Conservation (phyloP, 2,329 filamentous ascomycete genomes). For the Myriangium duriaei region DNA sequence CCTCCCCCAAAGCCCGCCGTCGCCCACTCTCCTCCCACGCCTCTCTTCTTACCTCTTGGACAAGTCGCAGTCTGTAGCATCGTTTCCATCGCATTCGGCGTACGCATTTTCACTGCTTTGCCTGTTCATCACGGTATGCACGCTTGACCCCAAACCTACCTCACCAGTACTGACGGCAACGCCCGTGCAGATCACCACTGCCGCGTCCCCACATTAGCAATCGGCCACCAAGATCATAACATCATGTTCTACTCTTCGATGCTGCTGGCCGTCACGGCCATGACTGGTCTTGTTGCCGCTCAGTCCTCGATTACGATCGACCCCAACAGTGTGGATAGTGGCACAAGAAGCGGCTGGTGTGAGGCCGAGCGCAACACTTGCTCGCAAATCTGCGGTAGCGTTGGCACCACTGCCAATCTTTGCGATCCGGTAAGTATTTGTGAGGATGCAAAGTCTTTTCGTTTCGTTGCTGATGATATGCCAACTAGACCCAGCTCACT, state of each 20-base stretch:
- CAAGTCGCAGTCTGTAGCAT: not conserved
- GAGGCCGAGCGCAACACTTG: conserved; percentile 46
- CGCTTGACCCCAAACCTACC: too few species aligned
- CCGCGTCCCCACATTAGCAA: conserved; percentile 12
- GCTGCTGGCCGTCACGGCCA: conserved; percentile 34
- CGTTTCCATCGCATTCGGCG: not conserved
- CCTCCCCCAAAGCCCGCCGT: not conserved
- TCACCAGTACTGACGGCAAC: conserved; percentile 10
- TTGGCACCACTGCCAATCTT: conserved; percentile 33
- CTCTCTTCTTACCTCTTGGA: not conserved
- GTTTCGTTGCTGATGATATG: too few species aligned
- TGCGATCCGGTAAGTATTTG: conserved; percentile 44
- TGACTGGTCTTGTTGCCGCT: conserved; percentile 33
- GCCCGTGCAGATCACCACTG: conserved; percentile 9
- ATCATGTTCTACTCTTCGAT: conserved; percentile 38
- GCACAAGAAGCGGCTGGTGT: conserved; percentile 41
- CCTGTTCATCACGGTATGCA: too few species aligned
- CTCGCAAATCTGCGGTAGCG: conserved; percentile 44
- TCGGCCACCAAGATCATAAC: conserved; percentile 10
- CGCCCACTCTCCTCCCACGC: not conserved
- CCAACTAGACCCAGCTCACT: conserved; percentile 34
- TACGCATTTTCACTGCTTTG: too few species aligned
- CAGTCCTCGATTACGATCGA: conserved; percentile 37
- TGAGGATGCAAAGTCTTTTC: not conserved
- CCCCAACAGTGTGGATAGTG: conserved; percentile 26